Percentiles rank a stretch among this genome's conserved stretches.
These are phyloP conservation scores for Cyclotella kingstonii DNA, from an alignment of 108 stramenopile species.

Conservation along the genomic window DNA sequence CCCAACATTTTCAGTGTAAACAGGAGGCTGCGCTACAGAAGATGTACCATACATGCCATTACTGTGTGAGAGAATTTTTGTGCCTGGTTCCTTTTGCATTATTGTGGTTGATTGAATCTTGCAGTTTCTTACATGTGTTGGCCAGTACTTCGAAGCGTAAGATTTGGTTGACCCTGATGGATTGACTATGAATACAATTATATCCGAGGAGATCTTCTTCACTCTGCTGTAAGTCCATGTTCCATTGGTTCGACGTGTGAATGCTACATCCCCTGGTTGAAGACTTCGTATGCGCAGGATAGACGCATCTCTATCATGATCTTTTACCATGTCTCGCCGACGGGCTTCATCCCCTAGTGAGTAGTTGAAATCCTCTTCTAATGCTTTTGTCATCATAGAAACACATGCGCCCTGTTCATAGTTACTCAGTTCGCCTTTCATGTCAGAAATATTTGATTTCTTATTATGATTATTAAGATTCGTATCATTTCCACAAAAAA, in stretches of 20 bases:
- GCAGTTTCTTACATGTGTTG: conserved; percentile 5
- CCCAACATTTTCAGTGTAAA: no score
- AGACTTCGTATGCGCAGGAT: conserved; percentile 13
- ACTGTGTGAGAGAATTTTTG: no score
- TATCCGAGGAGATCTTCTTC: conserved; percentile 10
- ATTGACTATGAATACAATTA: conserved; percentile 10
- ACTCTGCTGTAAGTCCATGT: conserved; percentile 14
- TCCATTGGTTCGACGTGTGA: conserved; percentile 17
- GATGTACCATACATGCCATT: no score
- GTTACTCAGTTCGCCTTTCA: not conserved
- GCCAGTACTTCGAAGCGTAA: conserved; percentile 13
- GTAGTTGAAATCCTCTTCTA: conserved; percentile 2
- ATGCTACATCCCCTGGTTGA: conserved; percentile 10
- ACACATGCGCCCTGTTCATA: not conserved
- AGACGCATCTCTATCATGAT: conserved; percentile 17
- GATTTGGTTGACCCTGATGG: conserved; percentile 15
- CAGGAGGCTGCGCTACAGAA: no score
- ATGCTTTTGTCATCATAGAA: not conserved
- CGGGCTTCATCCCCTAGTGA: conserved; percentile 19
- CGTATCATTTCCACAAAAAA: no score
- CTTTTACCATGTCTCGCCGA: conserved; percentile 24
- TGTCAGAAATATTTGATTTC: not conserved
- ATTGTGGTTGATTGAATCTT: no score
- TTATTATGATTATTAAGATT: no score
- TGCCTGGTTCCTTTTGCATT: no score